Evolutionary conservation across 306 rosid species (phyloP).

Genomic region (Mimosa pudica): DNA sequence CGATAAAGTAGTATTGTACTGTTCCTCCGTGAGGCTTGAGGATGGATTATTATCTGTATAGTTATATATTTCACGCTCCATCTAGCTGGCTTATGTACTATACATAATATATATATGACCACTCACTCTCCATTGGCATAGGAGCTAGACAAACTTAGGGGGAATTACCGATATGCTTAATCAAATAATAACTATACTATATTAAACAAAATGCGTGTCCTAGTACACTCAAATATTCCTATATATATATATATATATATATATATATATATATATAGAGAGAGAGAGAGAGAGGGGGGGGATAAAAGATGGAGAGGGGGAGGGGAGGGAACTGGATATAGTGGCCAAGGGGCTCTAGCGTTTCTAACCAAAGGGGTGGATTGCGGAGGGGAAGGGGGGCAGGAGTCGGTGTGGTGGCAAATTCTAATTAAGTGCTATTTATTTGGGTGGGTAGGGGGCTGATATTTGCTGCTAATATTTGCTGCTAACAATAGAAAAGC

Average conservation of each 20-base stretch:
- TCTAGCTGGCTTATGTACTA: neutral
- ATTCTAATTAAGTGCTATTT: conserved; percentile 6
- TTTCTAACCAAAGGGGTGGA: neutral
- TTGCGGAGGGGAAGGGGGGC: neutral
- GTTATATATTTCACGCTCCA: neutral
- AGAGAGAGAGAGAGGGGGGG: neutral
- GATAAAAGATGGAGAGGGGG: no score
- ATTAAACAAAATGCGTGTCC: neutral
- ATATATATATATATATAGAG: neutral
- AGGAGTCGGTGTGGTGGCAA: neutral
- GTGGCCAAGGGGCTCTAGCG: neutral
- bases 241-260: neutral
- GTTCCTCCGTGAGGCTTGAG: neutral
- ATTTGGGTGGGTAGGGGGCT: conserved; percentile 14
- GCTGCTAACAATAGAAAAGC: conserved; percentile 27
- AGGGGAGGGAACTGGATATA: neutral
- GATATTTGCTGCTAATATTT: conserved; percentile 13
- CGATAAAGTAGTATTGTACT: neutral
- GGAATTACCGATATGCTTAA: neutral
- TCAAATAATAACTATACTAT: neutral
- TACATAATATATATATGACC: neutral
- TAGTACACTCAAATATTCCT: neutral
- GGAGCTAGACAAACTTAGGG: neutral
- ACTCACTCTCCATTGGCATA: neutral
- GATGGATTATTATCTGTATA: neutral